Evolutionary conservation across 2,329 filamentous ascomycete genomes (phyloP).

Genomic region (Nemania abortiva): DNA sequence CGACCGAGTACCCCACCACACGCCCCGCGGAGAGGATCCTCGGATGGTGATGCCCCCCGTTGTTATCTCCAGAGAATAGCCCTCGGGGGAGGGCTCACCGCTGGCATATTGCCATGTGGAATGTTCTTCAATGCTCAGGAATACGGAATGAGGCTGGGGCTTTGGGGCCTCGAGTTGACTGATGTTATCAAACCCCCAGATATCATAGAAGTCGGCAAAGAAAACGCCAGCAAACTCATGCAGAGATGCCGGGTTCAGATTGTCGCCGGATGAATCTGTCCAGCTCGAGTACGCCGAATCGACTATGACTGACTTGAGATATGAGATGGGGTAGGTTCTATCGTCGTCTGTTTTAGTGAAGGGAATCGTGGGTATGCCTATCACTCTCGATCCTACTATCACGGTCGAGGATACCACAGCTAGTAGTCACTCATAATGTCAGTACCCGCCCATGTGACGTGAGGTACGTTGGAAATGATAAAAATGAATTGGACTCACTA

Average conservation of each 20-base stretch:
- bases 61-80: conserved; percentile 60
- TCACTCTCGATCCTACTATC: conserved; percentile 38
- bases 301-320: conserved; percentile 57
- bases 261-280: conserved; percentile 60
- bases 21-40: conserved; percentile 66
- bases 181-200: conserved; percentile 49
- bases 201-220: conserved; percentile 50
- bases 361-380: conserved; percentile 52
- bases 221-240: conserved; percentile 62
- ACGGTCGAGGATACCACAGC: conserved; percentile 39
- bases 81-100: conserved; percentile 61
- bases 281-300: conserved; percentile 56
- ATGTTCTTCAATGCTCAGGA: conserved; percentile 60
- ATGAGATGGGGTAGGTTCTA: conserved; percentile 48
- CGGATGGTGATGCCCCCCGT: conserved; percentile 58
- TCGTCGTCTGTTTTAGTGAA: conserved; percentile 45
- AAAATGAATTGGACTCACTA: conserved; percentile 38
- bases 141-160: conserved; percentile 52
- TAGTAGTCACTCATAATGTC: conserved; percentile 27
- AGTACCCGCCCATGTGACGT: conserved; percentile 9
- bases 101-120: conserved; percentile 58
- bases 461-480: neutral
- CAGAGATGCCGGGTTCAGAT: conserved; percentile 64
- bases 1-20: conserved; percentile 70
- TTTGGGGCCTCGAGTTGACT: conserved; percentile 44